phyloP scores from a whole-genome alignment of 441 rosid genomes.

The Pelargonium citronellum region DNA sequence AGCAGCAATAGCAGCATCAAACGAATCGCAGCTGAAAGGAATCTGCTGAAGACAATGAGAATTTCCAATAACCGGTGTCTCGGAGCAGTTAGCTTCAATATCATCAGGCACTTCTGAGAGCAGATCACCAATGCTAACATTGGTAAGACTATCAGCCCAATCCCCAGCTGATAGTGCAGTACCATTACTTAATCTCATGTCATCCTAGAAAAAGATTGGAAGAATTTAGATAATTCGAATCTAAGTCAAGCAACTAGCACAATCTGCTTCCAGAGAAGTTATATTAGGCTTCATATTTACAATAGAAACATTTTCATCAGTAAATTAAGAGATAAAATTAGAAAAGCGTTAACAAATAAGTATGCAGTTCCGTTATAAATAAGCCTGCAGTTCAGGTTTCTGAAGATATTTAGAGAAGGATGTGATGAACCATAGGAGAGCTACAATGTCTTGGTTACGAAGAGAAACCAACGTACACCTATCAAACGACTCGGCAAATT shows the following conservation, averaged over 20 bases:
- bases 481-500: background rate
- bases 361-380: too few relatives aligned
- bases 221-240: too few relatives aligned
- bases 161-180: conserved; percentile 60
- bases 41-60: conserved; percentile 51
- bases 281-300: background rate
- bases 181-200: conserved; percentile 30
- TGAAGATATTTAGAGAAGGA: background rate
- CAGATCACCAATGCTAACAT: conserved; percentile 85
- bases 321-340: background rate
- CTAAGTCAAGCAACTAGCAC: background rate
- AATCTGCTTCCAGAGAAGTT: background rate
- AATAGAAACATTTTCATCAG: background rate
- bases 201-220: conserved; percentile 34
- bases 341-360: too few relatives aligned
- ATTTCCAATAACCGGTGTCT: conserved; percentile 32
- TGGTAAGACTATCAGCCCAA: conserved; percentile 95
- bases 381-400: too few relatives aligned
- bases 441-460: background rate
- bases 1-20: conserved; percentile 97
- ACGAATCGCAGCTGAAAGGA: conserved; percentile 85
- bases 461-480: background rate
- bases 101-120: conserved; percentile 60
- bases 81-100: conserved; percentile 35
- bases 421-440: background rate